Percentiles rank a stretch among this genome's conserved stretches.
Conservation (phyloP, 179 eudicot genomes). For the Vitellaria paradoxa region DNA sequence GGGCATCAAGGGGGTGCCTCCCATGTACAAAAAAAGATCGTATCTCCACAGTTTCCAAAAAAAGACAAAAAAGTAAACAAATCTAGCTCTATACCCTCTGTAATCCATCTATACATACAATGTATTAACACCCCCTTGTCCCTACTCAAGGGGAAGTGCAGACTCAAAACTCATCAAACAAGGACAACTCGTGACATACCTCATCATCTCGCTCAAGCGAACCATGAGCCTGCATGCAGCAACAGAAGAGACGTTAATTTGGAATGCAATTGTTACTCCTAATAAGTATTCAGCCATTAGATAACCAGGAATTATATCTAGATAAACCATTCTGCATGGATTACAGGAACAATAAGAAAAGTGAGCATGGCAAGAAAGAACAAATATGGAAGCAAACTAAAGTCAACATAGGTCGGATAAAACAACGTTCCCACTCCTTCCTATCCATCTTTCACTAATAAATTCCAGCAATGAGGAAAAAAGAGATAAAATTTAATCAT, state of each 20-base stretch:
- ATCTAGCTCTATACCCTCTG: too few relatives aligned
- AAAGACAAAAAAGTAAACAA: too few relatives aligned
- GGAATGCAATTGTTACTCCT: neutral
- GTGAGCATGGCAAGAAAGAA: neutral
- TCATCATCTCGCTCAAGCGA: conserved; percentile 92
- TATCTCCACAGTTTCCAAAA: too few relatives aligned
- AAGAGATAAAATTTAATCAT: neutral
- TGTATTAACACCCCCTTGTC: too few relatives aligned
- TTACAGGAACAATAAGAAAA: neutral
- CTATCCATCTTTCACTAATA: neutral
- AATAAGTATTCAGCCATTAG: neutral
- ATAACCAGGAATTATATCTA: neutral
- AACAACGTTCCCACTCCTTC: neutral
- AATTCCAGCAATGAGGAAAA: neutral
- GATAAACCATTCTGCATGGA: neutral
- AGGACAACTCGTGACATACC: conserved; percentile 39
- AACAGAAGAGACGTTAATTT: conserved; percentile 2
- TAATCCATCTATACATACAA: too few relatives aligned
- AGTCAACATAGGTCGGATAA: neutral
- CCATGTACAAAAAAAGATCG: too few relatives aligned
- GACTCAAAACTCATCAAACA: neutral
- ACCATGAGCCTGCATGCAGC: conserved; percentile 62
- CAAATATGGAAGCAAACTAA: neutral
- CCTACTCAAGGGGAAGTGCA: too few relatives aligned
- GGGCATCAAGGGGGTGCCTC: too few relatives aligned